Conservation (phyloP, 2,329 filamentous ascomycete genomes). For the Sclerotinia minor region DNA sequence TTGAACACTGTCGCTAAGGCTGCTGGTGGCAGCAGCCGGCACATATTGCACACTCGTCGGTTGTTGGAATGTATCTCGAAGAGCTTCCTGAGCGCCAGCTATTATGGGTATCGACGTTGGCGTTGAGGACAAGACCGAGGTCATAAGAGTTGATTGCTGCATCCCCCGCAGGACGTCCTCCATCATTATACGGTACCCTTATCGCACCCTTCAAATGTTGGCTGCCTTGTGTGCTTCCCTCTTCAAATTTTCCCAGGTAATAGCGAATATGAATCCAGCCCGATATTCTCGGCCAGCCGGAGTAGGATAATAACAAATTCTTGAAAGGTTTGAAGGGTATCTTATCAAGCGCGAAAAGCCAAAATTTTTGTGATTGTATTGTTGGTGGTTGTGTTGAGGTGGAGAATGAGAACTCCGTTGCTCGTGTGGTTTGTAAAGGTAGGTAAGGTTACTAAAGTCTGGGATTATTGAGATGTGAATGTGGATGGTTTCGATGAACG, state of each 20-base stretch:
- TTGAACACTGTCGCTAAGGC: conserved; percentile 9
- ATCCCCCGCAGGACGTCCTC: conserved; percentile 33
- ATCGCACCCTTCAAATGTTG: conserved; percentile 21
- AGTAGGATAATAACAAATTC: not conserved
- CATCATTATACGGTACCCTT: conserved; percentile 27
- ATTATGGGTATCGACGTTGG: conserved; percentile 25
- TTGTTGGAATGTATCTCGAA: conserved; percentile 23
- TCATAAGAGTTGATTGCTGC: conserved; percentile 32
- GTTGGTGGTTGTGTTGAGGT: conserved; percentile 18
- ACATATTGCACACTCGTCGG: not conserved
- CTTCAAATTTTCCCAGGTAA: not conserved
- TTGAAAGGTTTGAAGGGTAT: not conserved
- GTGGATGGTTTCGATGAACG: conserved; percentile 8
- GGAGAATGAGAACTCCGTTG: not conserved
- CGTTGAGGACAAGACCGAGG: conserved; percentile 27
- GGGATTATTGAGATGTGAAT: not conserved
- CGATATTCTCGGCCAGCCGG: conserved; percentile 24
- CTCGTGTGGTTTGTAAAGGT: conserved; percentile 8
- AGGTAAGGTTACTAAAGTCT: not conserved
- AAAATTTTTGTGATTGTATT: not conserved
- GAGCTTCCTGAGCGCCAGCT: conserved; percentile 17
- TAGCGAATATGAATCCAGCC: conserved; percentile 13
- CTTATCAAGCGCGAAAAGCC: not conserved
- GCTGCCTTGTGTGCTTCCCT: not conserved
- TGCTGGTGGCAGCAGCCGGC: not conserved